Evolutionary conservation across 495 filamentous ascomycete species (phyloP), one percentile per base, ranked within the genome.

Genomic region (Aspergillus haitiensis): DNA sequence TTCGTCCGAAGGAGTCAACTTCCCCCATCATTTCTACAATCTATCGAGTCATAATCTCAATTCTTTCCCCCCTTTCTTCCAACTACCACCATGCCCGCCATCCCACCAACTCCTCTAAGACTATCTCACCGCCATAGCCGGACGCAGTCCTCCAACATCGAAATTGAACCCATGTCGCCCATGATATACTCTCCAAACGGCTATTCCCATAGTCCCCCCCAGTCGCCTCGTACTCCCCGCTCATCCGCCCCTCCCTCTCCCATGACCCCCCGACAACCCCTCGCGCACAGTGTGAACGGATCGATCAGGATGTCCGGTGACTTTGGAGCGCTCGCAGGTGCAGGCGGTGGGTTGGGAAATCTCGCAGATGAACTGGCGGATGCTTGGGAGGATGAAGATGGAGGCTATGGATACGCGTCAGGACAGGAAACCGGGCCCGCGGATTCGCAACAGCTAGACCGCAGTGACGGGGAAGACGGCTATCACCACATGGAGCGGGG

Each of bases 301-400:
- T 79, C 84, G 57, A 65, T 73, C 7, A 68, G 75, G 21, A 72
- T 69, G 59, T 80, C 77, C 7, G 70, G 68, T 45, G 78, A 78
- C 55, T 79, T 75, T 61, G 72, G 72, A 35, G 66, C 67, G 64
- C 68, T 61, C 66, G 67, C 70, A 58, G 78, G 69, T 27, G 64
- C 61, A 61, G 75, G 69, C 18, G 86, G 85, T 35, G 90, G 90
- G 0, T 73, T 94, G 16, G 92, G 91, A 36, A 95, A 89, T 62
- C 75, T 97, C 15, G 91, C 92, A 11, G 92, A 96, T 63, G 90
- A 94, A 65, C 74, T 74, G 68, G 82, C 78, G 13, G 82, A 82
- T 62, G 81, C 78, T 15, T 81, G 80, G 76, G 86, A 84, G 56
- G 80, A 85, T 47, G 86, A 87, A 45, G 86, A 87, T 8, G 81